Evolutionary conservation across 2,329 filamentous ascomycete genomes (phyloP), one percentile per base, ranked within the genome.

Genomic region (Cordyceps fumosorosea): DNA sequence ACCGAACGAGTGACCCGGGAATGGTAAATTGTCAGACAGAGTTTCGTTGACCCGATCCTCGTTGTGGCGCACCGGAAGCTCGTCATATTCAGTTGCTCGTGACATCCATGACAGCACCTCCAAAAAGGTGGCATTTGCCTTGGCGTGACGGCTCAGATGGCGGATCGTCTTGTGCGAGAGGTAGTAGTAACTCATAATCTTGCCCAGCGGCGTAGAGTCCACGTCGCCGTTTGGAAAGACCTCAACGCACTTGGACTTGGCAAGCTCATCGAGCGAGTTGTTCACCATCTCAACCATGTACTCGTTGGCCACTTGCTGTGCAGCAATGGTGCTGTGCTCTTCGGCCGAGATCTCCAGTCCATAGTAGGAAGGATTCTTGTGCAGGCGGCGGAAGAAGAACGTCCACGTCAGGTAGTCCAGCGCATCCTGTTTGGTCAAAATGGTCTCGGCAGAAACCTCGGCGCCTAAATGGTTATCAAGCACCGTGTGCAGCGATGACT

Each of bases 111-210:
- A 86, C 1, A 99, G 80, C 0, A 87, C 91, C 66, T 98, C 90
- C 12, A 88, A 82, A 72, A 99, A 96, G 1, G 83, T 85, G 1
- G 90, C 91, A 20, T 87, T 78, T 0, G 86, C 83, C 69, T 90
- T 93, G 26, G 89, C 90, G 67, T 93, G 84, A 53, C 85, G 82
- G 65, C 90, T 85, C 7, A 99, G 84, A 69, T 91, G 88, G 1
- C 95, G 90, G 69, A 99, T 92, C 0, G 95, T 99, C 75, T 90
- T 90, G 78, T 99, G 95, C 0, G 93, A 96, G 54, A 95, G 87
- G 72, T 99, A 99, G 81, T 99, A 99, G 81, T 98, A 99, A 74
- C 90, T 96, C 91, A 98, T 97, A 71, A 99, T 98, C 78, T 96
- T 97, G 69, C 95, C 95, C 7, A 98, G 83, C 0, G 93, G 88